Conservation (phyloP, 2,329 filamentous ascomycete species). For the Orbilia javanica region DNA sequence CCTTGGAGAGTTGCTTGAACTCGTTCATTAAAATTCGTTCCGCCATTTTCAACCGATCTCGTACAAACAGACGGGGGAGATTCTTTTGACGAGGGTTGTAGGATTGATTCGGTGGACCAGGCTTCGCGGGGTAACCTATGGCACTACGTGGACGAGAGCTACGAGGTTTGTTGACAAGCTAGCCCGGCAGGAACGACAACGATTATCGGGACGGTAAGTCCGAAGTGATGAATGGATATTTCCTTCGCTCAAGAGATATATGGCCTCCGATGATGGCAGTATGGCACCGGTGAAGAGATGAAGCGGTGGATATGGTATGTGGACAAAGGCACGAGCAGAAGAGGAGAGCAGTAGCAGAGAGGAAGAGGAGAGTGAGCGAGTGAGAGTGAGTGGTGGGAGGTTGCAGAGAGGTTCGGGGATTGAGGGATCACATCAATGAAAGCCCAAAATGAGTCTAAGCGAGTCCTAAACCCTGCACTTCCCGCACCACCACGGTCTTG, state of each 20-base stretch:
- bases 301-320: background rate
- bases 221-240: background rate
- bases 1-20: slow-evolving; percentile 79
- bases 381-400: background rate
- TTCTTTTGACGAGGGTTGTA: background rate
- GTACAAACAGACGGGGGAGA: slow-evolving; percentile 8
- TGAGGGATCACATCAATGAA: slow-evolving; percentile 24
- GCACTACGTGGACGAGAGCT: slow-evolving; percentile 15
- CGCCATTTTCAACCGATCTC: slow-evolving; percentile 65
- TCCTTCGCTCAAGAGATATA: background rate
- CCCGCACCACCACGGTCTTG: slow-evolving; percentile 33
- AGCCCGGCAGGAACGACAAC: background rate
- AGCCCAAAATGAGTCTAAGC: slow-evolving; percentile 45
- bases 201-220: background rate
- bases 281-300: background rate
- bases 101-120: slow-evolving; percentile 18
- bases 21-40: slow-evolving; percentile 91
- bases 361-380: slow-evolving; percentile 19
- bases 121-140: slow-evolving; percentile 23
- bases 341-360: slow-evolving; percentile 16
- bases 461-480: slow-evolving; percentile 52
- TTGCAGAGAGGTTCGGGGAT: background rate
- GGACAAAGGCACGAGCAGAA: background rate
- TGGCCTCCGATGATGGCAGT: slow-evolving; percentile 15
- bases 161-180: slow-evolving; percentile 10